A percentile compares a stretch with the other conserved stretches of the same genome.
Conservation (phyloP, 73 alveolate species). For the Paramecium octaurelia region DNA sequence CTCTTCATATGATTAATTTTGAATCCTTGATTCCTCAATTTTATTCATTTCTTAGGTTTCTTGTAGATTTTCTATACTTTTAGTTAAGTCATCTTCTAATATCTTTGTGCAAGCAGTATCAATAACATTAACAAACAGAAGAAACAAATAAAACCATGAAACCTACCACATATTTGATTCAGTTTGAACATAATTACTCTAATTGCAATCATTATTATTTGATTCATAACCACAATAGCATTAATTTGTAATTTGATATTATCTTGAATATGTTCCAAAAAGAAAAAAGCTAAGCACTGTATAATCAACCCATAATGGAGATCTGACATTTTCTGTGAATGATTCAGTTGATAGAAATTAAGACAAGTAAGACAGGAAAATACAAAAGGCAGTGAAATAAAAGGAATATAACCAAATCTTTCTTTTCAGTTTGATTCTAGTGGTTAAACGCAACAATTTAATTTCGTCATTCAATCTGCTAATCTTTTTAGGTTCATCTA, state of each 20-base stretch:
- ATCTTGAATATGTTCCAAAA: slow-evolving; percentile 25
- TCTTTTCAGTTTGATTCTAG: slow-evolving; percentile 32
- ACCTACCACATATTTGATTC: slow-evolving; percentile 18
- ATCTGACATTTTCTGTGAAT: background rate
- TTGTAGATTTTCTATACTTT: background rate
- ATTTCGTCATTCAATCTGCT: background rate
- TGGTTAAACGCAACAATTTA: background rate
- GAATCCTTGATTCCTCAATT: background rate
- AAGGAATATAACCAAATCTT: slow-evolving; percentile 10
- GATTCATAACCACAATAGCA: slow-evolving; percentile 6
- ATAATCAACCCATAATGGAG: background rate
- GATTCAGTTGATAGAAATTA: slow-evolving; percentile 26
- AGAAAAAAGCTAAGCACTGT: background rate
- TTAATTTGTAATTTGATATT: background rate
- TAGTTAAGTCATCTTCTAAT: background rate
- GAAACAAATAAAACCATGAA: slow-evolving; percentile 14
- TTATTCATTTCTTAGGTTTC: background rate
- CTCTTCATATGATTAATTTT: background rate
- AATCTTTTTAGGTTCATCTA: background rate
- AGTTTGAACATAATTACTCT: background rate
- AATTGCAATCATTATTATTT: background rate
- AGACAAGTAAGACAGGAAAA: background rate
- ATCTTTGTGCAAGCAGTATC: slow-evolving; percentile 35
- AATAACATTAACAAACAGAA: background rate
- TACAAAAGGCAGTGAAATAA: slow-evolving; percentile 47